These are phyloP conservation scores for Populus nigra DNA, from an alignment of 345 rosid genomes.

Conservation along the genomic window DNA sequence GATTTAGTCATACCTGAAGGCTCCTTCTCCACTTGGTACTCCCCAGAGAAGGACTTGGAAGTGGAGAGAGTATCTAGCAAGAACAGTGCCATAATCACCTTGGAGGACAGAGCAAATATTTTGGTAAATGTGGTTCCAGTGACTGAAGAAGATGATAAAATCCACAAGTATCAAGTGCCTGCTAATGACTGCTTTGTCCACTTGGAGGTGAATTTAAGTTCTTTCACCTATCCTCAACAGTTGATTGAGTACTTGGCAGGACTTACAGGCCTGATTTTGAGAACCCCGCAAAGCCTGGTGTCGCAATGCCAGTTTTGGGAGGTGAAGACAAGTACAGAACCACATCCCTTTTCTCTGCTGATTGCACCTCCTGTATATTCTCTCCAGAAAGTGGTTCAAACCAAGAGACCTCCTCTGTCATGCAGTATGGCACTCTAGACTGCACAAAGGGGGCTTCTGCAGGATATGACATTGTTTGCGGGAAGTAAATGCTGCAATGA, in stretches of 20 bases:
- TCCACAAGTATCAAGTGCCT: conserved; percentile 59
- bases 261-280: conserved; percentile 56
- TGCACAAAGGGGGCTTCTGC: conserved; percentile 44
- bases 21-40: conserved; percentile 48
- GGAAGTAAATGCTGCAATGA: conserved; percentile 22
- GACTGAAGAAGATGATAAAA: conserved; percentile 61
- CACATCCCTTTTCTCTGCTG: conserved; percentile 43
- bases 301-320: conserved; percentile 58
- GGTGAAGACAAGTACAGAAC: conserved; percentile 60
- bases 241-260: conserved; percentile 66
- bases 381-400: conserved; percentile 17
- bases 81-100: conserved; percentile 48
- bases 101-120: conserved; percentile 48
- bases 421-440: conserved; percentile 40
- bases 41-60: conserved; percentile 41
- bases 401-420: conserved; percentile 7
- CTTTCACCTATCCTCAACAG: conserved; percentile 49
- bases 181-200: conserved; percentile 60
- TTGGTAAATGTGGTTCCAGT: conserved; percentile 65
- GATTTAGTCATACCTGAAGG: conserved; percentile 47
- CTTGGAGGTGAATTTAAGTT: conserved; percentile 61
- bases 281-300: conserved; percentile 64
- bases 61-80: conserved; percentile 53
- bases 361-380: conserved; percentile 43
- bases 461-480: conserved; percentile 59